Evolutionary conservation across 192 early-diverging fungal genomes (phyloP).

Genomic region (Dissophora ornata): DNA sequence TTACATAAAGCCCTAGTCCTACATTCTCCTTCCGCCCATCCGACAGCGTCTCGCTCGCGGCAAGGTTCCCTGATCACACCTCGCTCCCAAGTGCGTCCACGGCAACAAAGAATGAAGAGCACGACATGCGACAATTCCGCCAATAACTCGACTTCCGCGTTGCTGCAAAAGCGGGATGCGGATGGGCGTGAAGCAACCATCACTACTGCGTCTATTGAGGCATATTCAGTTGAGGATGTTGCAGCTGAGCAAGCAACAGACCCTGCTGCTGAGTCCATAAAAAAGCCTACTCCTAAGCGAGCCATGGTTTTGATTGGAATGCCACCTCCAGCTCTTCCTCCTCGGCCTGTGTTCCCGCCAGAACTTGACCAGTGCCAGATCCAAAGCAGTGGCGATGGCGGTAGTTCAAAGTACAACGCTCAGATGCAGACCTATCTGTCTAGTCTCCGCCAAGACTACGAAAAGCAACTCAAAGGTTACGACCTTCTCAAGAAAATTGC

Average conservation of each 20-base stretch:
- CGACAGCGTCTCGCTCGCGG: too few species aligned
- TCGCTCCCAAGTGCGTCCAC: too few species aligned
- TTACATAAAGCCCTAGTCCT: neutral
- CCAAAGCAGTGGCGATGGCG: neutral
- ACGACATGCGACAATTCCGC: neutral
- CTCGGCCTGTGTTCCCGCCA: slow-evolving; percentile 26
- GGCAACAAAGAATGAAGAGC: neutral
- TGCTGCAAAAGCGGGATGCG: neutral
- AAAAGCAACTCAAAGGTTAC: slow-evolving; percentile 13
- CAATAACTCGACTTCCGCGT: neutral
- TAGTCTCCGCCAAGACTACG: slow-evolving; percentile 15
- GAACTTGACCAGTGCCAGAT: slow-evolving; percentile 41
- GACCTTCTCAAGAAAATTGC: slow-evolving; percentile 11
- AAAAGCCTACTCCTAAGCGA: slow-evolving; percentile 19
- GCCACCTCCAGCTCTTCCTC: slow-evolving; percentile 23
- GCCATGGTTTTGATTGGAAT: slow-evolving; percentile 32
- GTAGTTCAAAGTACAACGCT: neutral
- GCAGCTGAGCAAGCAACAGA: neutral
- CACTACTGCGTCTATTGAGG: neutral
- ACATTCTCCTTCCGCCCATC: too few species aligned
- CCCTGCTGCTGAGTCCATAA: neutral
- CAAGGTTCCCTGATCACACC: too few species aligned
- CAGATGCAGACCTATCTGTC: slow-evolving; percentile 32
- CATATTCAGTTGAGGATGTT: neutral
- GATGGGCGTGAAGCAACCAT: neutral